Evolutionary conservation across 2,329 filamentous ascomycete genomes (phyloP), one percentile per base, ranked within the genome.

Genomic region (Phoma sp.): DNA sequence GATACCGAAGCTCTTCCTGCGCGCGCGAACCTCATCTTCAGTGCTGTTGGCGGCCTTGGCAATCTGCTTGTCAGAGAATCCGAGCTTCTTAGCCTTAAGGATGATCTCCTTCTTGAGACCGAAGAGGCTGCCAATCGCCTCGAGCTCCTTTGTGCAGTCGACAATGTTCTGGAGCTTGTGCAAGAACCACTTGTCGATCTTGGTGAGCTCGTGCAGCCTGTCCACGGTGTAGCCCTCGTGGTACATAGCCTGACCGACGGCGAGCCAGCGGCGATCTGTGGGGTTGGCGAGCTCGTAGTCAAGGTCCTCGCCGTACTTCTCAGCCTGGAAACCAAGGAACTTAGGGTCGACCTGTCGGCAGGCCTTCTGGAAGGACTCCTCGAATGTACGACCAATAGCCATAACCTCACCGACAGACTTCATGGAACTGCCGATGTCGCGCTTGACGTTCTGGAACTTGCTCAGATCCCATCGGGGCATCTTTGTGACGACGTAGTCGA

Each of bases 111-210:
- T 90, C 82, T 93, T 93, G 59, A 99, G 80, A 50, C 87, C 89
- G 68, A 89, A 87, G 41, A 99, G 83, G 69, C 87, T 89, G 64
- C 92, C 93, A 57, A 91, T 86, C 29, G 89, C 86, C 79, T 96
- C 86, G 59, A 99, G 86, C 75, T 96, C 90, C 63, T 86, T 86
- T 56, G 89, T 91, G 80, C 89, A 93, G 77, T 98, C 86, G 47
- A 96, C 95, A 69, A 99, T 90, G 81, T 98, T 98, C 80, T 96
- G 88, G 46, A 99, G 86, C 85, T 99, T 98, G 86, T 97, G 86
- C 67, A 99, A 80, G 83, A 99, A 99, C 95, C 95, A 98, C 79
- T 96, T 96, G 81, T 98, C 95, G 69, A 99, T 99, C 84, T 96
- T 97, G 79, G 90, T 96, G 66, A 99, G 81, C 6, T 97, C 91